Percentiles rank a stretch among this genome's conserved stretches.
These are phyloP conservation scores for Arabidopsis lyrata DNA, from an alignment of 441 rosid genomes.

Conservation along the genomic window DNA sequence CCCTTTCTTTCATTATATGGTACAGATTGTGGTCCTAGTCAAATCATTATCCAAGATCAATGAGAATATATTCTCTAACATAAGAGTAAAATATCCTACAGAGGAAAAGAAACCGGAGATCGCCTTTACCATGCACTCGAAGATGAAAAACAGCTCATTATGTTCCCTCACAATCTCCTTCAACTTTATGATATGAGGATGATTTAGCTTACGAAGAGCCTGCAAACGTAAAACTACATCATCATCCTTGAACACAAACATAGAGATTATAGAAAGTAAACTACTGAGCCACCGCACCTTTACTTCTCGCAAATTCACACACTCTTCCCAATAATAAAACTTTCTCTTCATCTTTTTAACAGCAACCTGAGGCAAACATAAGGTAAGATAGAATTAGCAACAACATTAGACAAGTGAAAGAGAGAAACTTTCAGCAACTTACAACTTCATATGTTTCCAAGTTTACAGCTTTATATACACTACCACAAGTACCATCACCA, in stretches of 20 bases:
- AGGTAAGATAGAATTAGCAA: neutral
- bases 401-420: neutral
- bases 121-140: slow-evolving; percentile 82
- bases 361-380: slow-evolving; percentile 70
- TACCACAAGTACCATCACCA: slow-evolving; percentile 97
- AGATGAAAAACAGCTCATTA: slow-evolving; percentile 91
- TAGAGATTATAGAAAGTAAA: neutral
- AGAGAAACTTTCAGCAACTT: slow-evolving; percentile 34
- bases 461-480: slow-evolving; percentile 88
- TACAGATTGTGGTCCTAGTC: slow-evolving; percentile 70
- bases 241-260: slow-evolving; percentile 15
- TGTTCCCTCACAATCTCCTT: slow-evolving; percentile 86
- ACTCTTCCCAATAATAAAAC: slow-evolving; percentile 93
- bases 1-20: slow-evolving; percentile 65
- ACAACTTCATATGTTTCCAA: slow-evolving; percentile 78
- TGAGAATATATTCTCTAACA: neutral
- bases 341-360: slow-evolving; percentile 97
- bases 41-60: slow-evolving; percentile 37
- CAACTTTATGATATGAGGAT: slow-evolving; percentile 72
- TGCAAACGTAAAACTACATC: slow-evolving; percentile 47
- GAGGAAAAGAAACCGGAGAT: neutral
- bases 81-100: slow-evolving; percentile 2
- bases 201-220: slow-evolving; percentile 91
- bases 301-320: slow-evolving; percentile 88
- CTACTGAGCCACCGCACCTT: slow-evolving; percentile 58